Conservation (phyloP, 805 yeast genomes). For the Hanseniaspora thailandica region DNA sequence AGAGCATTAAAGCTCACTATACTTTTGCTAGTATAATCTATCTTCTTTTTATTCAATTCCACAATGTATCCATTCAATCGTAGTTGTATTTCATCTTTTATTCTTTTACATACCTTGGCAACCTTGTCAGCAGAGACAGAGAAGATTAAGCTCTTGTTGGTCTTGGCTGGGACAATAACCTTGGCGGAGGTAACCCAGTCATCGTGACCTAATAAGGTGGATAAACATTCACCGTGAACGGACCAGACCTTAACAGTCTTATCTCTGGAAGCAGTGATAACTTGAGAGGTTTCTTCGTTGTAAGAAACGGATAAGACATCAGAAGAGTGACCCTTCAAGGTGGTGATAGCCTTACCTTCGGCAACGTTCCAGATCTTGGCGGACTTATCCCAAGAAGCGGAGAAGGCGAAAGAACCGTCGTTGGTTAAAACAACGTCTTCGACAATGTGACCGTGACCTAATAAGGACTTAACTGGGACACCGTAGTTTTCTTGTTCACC, state of each 20-base stretch:
- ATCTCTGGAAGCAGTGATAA: constrained; percentile 98
- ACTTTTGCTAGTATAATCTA: not conserved
- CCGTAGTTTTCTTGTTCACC: constrained; percentile 97
- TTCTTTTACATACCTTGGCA: constrained; percentile 78
- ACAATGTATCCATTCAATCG: not conserved
- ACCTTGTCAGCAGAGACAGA: constrained; percentile 99
- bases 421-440: constrained; percentile 95
- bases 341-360: constrained; percentile 84
- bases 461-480: constrained; percentile 92
- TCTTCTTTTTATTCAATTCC: not conserved
- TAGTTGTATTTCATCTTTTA: constrained; percentile 8
- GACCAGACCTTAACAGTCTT: constrained; percentile 99
- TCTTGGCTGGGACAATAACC: constrained; percentile 50
- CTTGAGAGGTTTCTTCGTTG: constrained; percentile 92
- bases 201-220: constrained; percentile 86
- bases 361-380: constrained; percentile 96
- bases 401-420: constrained; percentile 94
- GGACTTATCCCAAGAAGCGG: constrained; percentile 99
- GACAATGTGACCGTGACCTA: constrained; percentile 98
- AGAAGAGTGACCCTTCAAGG: constrained; percentile 96
- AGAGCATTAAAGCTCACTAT: not conserved
- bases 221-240: constrained; percentile 93
- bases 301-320: constrained; percentile 96
- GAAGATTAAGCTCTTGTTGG: constrained; percentile 59
- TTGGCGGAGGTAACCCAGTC: constrained; percentile 99